Evolutionary conservation across 2,329 filamentous ascomycete genomes (phyloP).

Genomic region (Lasiodiplodia citricola): DNA sequence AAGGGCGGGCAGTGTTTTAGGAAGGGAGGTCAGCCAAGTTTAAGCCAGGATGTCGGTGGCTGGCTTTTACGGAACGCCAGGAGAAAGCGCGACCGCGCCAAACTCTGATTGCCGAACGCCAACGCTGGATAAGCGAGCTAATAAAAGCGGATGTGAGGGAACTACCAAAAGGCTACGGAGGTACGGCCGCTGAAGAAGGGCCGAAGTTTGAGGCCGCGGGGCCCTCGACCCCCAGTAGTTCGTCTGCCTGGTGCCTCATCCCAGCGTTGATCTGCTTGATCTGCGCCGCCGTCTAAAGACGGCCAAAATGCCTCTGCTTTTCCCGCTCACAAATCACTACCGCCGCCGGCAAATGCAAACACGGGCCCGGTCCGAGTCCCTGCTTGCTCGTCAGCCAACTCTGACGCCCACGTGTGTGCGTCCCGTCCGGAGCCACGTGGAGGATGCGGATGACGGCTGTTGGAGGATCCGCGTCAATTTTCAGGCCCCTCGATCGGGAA

Average conservation of each 20-base stretch:
- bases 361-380: background rate
- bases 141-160: background rate
- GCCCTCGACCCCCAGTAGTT: background rate
- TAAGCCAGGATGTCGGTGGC: background rate
- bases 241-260: background rate
- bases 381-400: background rate
- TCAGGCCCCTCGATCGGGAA: background rate
- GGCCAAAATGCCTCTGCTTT: background rate
- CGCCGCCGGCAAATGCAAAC: background rate
- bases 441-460: background rate
- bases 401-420: background rate
- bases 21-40: background rate
- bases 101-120: background rate
- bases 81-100: background rate
- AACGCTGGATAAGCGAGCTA: background rate
- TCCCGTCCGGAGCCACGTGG: background rate
- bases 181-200: background rate
- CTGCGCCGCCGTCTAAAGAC: background rate
- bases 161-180: background rate
- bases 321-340: background rate
- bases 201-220: background rate
- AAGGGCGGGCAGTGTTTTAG: background rate
- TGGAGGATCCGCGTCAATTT: background rate
- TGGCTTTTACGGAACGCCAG: conserved; percentile 1
- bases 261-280: background rate